Evolutionary conservation across 2,329 filamentous ascomycete genomes (phyloP).

Genomic region (Trichoderma breve): DNA sequence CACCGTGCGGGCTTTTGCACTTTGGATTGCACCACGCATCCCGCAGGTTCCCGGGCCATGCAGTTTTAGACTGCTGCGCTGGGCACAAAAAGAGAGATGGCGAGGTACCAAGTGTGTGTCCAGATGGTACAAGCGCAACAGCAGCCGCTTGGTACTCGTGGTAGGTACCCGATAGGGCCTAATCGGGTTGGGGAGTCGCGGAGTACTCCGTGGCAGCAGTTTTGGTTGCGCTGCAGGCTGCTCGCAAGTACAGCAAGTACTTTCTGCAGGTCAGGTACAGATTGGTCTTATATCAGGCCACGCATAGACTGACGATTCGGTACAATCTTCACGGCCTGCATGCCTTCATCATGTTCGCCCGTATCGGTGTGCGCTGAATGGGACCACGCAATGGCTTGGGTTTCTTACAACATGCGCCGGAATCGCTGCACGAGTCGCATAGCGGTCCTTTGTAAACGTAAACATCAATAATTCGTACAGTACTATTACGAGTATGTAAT

Average conservation of each 20-base stretch:
- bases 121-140: neutral
- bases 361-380: conserved; percentile 23
- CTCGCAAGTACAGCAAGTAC: neutral
- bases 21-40: neutral
- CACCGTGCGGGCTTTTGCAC: conserved; percentile 12
- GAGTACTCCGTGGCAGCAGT: neutral
- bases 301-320: neutral
- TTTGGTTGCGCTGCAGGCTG: neutral
- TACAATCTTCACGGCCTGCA: neutral
- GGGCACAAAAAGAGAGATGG: neutral
- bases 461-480: neutral
- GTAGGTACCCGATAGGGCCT: neutral
- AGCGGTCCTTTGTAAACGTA: neutral
- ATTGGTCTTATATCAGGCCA: conserved; percentile 5
- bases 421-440: neutral
- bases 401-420: neutral
- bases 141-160: too few species aligned
- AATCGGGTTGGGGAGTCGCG: neutral
- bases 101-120: neutral
- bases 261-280: neutral
- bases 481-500: neutral
- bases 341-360: neutral
- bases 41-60: conserved; percentile 13
- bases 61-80: neutral
- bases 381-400: conserved; percentile 20